Evolutionary conservation across 1,284 basidiomycete species (phyloP).

Genomic region (Cryptococcus deneoformans): DNA sequence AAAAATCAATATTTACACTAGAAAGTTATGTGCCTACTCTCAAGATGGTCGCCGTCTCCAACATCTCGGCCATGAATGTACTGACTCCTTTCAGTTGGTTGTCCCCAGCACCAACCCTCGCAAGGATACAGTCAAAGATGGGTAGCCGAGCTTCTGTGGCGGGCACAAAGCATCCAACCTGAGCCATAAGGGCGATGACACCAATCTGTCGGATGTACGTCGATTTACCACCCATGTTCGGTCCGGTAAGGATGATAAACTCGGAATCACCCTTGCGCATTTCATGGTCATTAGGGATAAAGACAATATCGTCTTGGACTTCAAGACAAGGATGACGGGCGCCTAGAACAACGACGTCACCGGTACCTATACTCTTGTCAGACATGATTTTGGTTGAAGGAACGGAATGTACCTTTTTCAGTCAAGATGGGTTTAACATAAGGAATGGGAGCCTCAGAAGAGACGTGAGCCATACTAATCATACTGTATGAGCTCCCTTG

Average conservation of each 20-base stretch:
- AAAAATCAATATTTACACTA: conserved; percentile 3
- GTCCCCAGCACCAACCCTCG: conserved; percentile 95
- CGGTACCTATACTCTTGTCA: conserved; percentile 57
- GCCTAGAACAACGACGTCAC: conserved; percentile 71
- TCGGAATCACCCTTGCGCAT: conserved; percentile 47
- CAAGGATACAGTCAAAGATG: conserved; percentile 94
- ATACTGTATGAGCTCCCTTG: neutral
- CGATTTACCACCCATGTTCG: conserved; percentile 96
- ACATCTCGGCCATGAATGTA: conserved; percentile 99
- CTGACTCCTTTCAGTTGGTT: conserved; percentile 97
- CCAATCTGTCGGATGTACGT: conserved; percentile 90
- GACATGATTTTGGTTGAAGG: too few relatives aligned
- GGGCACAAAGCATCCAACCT: conserved; percentile 93
- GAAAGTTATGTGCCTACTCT: conserved; percentile 55
- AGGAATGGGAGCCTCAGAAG: conserved; percentile 76
- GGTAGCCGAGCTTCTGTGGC: conserved; percentile 81
- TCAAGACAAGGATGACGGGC: conserved; percentile 96
- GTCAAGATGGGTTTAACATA: conserved; percentile 58
- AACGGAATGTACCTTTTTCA: conserved; percentile 59
- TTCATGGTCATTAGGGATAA: conserved; percentile 82
- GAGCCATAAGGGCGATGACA: conserved; percentile 92
- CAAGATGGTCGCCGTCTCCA: conserved; percentile 87
- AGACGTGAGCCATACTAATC: conserved; percentile 80
- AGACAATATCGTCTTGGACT: conserved; percentile 90
- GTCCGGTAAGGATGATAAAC: conserved; percentile 62